Conservation (phyloP, 192 early-diverging fungal species). For the Entomortierella beljakovae region DNA sequence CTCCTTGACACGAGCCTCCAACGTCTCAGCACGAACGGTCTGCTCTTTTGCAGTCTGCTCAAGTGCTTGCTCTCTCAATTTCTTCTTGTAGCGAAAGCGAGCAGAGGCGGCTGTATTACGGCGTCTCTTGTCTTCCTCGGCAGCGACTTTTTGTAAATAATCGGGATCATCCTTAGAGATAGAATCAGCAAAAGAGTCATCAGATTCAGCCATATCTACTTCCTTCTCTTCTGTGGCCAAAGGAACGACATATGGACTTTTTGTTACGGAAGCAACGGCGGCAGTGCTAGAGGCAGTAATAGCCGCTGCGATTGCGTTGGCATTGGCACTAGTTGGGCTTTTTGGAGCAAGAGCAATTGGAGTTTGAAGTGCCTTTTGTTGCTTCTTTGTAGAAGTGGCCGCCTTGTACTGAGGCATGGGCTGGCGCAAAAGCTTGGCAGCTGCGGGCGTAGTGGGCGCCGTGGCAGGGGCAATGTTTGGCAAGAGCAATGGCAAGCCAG, state of each 20-base stretch:
- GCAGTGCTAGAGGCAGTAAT: conserved; percentile 14
- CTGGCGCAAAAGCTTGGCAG: conserved; percentile 58
- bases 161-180: conserved; percentile 48
- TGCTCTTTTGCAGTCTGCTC: conserved; percentile 86
- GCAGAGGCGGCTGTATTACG: conserved; percentile 97
- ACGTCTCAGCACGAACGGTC: conserved; percentile 73
- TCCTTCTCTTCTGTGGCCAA: conserved; percentile 4
- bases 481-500: conserved; percentile 51
- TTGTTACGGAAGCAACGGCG: background rate
- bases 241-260: background rate
- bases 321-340: conserved; percentile 45
- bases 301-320: conserved; percentile 34
- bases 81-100: conserved; percentile 96
- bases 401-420: conserved; percentile 54
- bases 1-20: conserved; percentile 86
- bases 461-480: conserved; percentile 58
- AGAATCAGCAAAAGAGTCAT: conserved; percentile 22
- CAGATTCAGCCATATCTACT: conserved; percentile 12
- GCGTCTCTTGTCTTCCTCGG: conserved; percentile 89
- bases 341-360: conserved; percentile 33
- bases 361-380: conserved; percentile 18
- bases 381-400: conserved; percentile 25
- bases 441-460: conserved; percentile 60
- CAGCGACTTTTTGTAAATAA: conserved; percentile 52
- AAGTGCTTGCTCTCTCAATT: conserved; percentile 89